Base-by-base conservation (phyloP, 2,329 filamentous ascomycete genomes). In the Arachnomyces sp. region DNA sequence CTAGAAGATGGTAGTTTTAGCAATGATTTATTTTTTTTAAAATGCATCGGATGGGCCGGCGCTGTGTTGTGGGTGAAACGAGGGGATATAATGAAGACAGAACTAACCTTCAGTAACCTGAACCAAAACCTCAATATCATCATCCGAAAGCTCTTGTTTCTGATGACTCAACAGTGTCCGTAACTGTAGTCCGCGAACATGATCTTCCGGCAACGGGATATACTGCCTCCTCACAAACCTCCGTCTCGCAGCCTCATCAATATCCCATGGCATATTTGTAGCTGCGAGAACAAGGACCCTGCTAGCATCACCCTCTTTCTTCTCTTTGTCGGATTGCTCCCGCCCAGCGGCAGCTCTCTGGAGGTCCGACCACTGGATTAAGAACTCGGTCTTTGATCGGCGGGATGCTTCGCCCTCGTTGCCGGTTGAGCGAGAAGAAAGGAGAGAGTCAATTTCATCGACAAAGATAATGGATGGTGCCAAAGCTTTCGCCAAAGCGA, bases 401-500 rank as follows among this genome's bases (percentile, higher is more conserved):
- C 90, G 74, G 1, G 88, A 94, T 1, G 92, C 87, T 64, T 98
- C 92, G 53, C 96, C 85, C 56, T 96, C 92, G 1, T 85, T 82
- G 2, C 61, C 59, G 2, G 81, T 81, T 0, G 86, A 85, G 38
- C 92, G 74, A 12, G 88, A 79, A 1, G 88, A 94, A 0, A 98
- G 73, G 0, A 98, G 68, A 1, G 89, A 94, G 60, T 98, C 92
- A 47, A 98, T 98, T 59, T 98, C 92, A 55, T 98, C 92, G 3
- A 98, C 88, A 52, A 98, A 98, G 43, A 98, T 96, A 58, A 98
- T 96, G 45, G 84, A 92, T 0, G 92, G 92, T 0, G 92, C 88
- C 33, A 96, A 73, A 28, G 79, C 73, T 59, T 93, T 93, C 4
- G 92, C 89, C n/a, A 96, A 68, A 0, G 79, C 77, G 59, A 98